A percentile compares a stretch with the other conserved stretches of the same genome.
These are phyloP conservation scores for Pseudodiploospora longispora DNA, from an alignment of 2,329 filamentous ascomycete species.

Conservation along the genomic window DNA sequence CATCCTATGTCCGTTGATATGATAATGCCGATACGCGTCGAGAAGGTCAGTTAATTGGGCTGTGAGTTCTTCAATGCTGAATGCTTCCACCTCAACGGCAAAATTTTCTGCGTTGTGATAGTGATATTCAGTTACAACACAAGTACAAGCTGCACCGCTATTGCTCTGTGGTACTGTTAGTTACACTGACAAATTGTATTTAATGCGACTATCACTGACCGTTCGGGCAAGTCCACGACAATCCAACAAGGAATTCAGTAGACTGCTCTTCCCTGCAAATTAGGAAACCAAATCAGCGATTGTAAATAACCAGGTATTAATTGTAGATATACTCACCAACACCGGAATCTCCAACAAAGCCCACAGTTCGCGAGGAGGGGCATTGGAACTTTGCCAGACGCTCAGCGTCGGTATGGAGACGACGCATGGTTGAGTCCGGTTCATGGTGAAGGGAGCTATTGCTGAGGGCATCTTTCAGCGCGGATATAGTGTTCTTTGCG, in stretches of 20 bases:
- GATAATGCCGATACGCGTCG: constrained; percentile 26
- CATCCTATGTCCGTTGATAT: constrained; percentile 16
- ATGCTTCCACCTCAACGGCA: constrained; percentile 25
- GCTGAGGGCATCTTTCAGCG: constrained; percentile 23
- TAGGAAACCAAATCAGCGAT: too few relatives aligned
- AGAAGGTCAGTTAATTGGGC: constrained; percentile 29
- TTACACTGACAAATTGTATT: too few relatives aligned
- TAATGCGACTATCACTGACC: too few relatives aligned
- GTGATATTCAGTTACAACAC: constrained; percentile 38
- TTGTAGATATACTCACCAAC: constrained; percentile 23
- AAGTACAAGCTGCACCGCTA: constrained; percentile 37
- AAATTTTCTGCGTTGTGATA: constrained; percentile 26
- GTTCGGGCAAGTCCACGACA: constrained; percentile 28
- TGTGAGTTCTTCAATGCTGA: constrained; percentile 21
- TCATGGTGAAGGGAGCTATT: constrained; percentile 27
- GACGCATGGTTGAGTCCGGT: constrained; percentile 29
- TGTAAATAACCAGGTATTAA: too few relatives aligned
- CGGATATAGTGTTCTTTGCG: constrained; percentile 23
- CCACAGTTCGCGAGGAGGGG: constrained; percentile 32
- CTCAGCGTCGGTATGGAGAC: constrained; percentile 24
- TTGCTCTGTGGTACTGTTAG: constrained; percentile 27
- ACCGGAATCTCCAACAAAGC: constrained; percentile 41
- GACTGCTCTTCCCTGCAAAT: constrained; percentile 37
- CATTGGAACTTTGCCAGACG: constrained; percentile 28
- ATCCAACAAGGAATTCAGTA: constrained; percentile 41